These are phyloP conservation scores for Aspergillus ustus DNA, from an alignment of 2,329 filamentous ascomycete genomes.

Conservation along the genomic window DNA sequence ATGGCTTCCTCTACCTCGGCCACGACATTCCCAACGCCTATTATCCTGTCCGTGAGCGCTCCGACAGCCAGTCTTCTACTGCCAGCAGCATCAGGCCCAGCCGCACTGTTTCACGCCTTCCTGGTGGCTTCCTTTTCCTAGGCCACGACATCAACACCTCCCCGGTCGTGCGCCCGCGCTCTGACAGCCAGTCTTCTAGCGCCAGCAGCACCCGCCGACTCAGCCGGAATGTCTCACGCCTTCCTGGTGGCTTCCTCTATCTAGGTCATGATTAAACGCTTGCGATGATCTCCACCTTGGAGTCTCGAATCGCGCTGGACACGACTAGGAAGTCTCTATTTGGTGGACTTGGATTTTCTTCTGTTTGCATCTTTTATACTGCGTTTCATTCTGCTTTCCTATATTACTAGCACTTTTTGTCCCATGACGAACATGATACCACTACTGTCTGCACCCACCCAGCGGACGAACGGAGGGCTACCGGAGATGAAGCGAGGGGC, in stretches of 20 bases:
- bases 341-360: constrained; percentile 8
- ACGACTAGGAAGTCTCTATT: constrained; percentile 16
- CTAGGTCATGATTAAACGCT: constrained; percentile 28
- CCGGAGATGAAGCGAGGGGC: constrained; percentile 11
- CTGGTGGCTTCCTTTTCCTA: constrained; percentile 35
- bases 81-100: constrained; percentile 9
- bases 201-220: constrained; percentile 1
- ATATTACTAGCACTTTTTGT: constrained; percentile 7
- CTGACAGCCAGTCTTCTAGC: constrained; percentile 22
- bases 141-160: constrained; percentile 24
- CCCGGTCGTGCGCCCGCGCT: not conserved
- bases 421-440: constrained; percentile 18
- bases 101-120: constrained; percentile 20
- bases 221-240: constrained; percentile 12
- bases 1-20: not conserved
- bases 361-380: not conserved
- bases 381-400: constrained; percentile 8
- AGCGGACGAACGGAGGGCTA: not conserved
- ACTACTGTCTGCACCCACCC: constrained; percentile 3
- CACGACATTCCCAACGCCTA: not conserved
- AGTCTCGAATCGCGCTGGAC: constrained; percentile 27
- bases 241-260: constrained; percentile 34
- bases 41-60: constrained; percentile 26
- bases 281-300: constrained; percentile 8
- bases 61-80: constrained; percentile 34